Conservation (phyloP, 768 basidiomycete genomes). For the Rhizopogon vesiculosus region DNA sequence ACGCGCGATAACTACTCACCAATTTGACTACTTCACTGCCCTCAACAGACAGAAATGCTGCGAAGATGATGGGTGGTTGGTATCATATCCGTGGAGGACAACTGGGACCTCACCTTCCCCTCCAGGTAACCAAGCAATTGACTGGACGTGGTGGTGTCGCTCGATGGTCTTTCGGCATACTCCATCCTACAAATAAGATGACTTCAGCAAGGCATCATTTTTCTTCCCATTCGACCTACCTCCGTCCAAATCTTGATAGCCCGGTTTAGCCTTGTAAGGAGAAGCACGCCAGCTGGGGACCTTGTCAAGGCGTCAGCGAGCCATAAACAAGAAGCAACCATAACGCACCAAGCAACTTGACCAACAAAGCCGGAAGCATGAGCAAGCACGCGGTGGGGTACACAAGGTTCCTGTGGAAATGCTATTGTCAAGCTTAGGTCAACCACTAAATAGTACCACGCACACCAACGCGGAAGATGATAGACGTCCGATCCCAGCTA, state of each 20-base stretch:
- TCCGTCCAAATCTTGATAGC: slow-evolving; percentile 72
- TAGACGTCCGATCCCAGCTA: slow-evolving; percentile 70
- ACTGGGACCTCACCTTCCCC: slow-evolving; percentile 42
- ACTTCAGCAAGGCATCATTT: background rate
- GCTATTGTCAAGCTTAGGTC: background rate
- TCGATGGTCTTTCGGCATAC: slow-evolving; percentile 66
- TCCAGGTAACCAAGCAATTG: slow-evolving; percentile 64
- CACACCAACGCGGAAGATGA: slow-evolving; percentile 64
- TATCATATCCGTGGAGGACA: background rate
- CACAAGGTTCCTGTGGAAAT: slow-evolving; percentile 46
- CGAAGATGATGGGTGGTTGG: background rate
- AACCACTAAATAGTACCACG: slow-evolving; percentile 12
- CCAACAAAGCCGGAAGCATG: slow-evolving; percentile 71
- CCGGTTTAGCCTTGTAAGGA: slow-evolving; percentile 61
- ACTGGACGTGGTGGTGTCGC: slow-evolving; percentile 49
- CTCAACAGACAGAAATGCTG: slow-evolving; percentile 72
- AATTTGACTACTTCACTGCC: slow-evolving; percentile 55
- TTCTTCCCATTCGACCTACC: slow-evolving; percentile 26
- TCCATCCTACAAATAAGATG: slow-evolving; percentile 43
- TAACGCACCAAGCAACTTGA: slow-evolving; percentile 65
- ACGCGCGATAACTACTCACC: slow-evolving; percentile 29
- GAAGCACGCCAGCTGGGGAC: slow-evolving; percentile 58
- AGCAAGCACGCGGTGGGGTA: slow-evolving; percentile 57
- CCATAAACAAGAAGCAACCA: background rate
- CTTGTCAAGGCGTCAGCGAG: slow-evolving; percentile 24